Conservation (phyloP, 352 stramenopile genomes). For the Elongisporangium prolatum region DNA sequence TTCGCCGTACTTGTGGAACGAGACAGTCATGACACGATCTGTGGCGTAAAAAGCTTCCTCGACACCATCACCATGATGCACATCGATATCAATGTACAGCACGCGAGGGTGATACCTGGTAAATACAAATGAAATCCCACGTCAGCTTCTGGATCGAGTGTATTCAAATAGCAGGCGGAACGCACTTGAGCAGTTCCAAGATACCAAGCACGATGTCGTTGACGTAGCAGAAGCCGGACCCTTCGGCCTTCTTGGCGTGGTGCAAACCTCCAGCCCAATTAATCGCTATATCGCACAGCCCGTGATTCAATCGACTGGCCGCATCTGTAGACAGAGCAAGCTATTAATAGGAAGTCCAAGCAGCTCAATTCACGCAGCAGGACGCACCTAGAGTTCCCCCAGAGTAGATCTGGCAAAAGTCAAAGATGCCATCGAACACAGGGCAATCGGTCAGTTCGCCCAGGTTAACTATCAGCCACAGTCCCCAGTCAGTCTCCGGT, state of each 20-base stretch:
- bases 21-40: constrained; percentile 98
- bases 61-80: constrained; percentile 98
- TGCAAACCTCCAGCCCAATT: constrained; percentile 98
- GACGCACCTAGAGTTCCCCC: constrained; percentile 88
- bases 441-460: constrained; percentile 97
- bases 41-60: constrained; percentile 96
- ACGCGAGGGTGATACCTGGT: constrained; percentile 89
- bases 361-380: neutral
- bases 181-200: constrained; percentile 96
- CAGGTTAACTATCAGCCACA: constrained; percentile 84
- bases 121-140: neutral
- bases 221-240: constrained; percentile 95
- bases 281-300: constrained; percentile 94
- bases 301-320: constrained; percentile 96
- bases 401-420: constrained; percentile 98
- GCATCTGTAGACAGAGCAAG: constrained; percentile 62
- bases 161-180: neutral
- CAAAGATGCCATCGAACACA: constrained; percentile 98
- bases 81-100: constrained; percentile 99
- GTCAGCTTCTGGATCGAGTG: neutral
- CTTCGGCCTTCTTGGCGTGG: constrained; percentile 98
- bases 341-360: neutral
- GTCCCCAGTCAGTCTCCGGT: neutral
- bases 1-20: constrained; percentile 99
- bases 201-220: constrained; percentile 99